Base-by-base conservation (phyloP, 148 eudicot species). In the Spergularia marina region DNA sequence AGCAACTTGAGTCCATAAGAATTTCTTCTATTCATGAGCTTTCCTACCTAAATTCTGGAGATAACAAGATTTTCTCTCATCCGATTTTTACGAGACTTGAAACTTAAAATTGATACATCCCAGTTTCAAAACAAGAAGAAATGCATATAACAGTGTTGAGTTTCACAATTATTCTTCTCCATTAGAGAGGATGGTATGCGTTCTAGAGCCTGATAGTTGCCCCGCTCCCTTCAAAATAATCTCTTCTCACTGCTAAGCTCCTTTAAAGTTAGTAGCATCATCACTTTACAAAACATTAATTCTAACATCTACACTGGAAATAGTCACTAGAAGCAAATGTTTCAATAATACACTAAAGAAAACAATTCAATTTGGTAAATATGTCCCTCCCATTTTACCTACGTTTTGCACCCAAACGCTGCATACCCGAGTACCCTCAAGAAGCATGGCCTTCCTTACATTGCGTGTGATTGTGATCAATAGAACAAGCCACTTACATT, bases 221-320 rank as follows among this genome's bases (percentile, higher is more conserved):
- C 49, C 49, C 10, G 8, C 14, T 60, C 44, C 41, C 67, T 11
- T 63, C 14, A 34, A 14, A 13, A 21, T 5, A 10, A 13, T 11
- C 56, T 23, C 17, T 20, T 13, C 56, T 20, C 7, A 44, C 49
- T 44, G 7, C 49, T 68, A 68, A 68, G 21, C 44, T 18, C 53
- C 53, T 41, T 25, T n/a, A 15, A 66, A 41, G 70, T 36, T 14
- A 66, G n/a, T 66, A 41, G 53, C 70, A 66, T n/a, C 70, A 66
- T 66, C 53, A 36, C 59, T n/a, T 9, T 17, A 66, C 17, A 66
- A 41, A 44, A 6, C 49, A 2, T 25, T n/a, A 41, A n/a, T 47
- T 66, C 23, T 14, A 41, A 40, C 30, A 41, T 44, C 53, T 10
- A 66, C 2, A 44, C 30, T 66, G 13, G 18, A 49, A 10, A 39